Percentiles rank a stretch among this genome's conserved stretches.
Conservation (phyloP, 2,329 filamentous ascomycete species). For the Ceratocystis albifundus region DNA sequence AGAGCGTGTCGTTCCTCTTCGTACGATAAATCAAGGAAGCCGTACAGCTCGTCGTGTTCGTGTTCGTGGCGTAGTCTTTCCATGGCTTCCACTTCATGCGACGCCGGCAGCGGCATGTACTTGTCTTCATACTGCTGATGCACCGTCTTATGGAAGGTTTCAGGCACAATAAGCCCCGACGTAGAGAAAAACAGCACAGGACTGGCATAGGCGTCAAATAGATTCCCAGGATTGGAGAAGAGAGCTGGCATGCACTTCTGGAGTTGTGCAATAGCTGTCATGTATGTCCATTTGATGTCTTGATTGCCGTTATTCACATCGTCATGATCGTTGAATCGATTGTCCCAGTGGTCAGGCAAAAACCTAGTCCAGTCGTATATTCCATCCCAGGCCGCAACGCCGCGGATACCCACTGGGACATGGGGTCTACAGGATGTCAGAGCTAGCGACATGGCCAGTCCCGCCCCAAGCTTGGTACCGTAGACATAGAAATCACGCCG, state of each 20-base stretch:
- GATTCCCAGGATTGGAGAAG: slow-evolving; percentile 38
- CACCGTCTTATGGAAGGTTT: slow-evolving; percentile 32
- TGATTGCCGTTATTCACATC: not conserved
- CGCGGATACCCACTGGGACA: slow-evolving; percentile 38
- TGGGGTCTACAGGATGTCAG: slow-evolving; percentile 43
- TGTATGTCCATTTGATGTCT: not conserved
- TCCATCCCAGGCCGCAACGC: slow-evolving; percentile 46
- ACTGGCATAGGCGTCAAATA: slow-evolving; percentile 51
- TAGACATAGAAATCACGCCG: slow-evolving; percentile 30
- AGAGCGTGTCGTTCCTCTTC: slow-evolving; percentile 18
- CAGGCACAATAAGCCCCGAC: slow-evolving; percentile 37
- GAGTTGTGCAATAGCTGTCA: not conserved
- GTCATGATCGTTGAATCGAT: slow-evolving; percentile 25
- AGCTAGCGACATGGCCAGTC: slow-evolving; percentile 45
- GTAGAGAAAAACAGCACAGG: slow-evolving; percentile 48
- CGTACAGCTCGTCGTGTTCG: not conserved
- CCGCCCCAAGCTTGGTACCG: slow-evolving; percentile 41
- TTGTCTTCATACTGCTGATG: slow-evolving; percentile 15
- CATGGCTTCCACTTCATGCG: slow-evolving; percentile 7
- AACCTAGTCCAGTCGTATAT: slow-evolving; percentile 55
- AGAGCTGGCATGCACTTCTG: slow-evolving; percentile 31
- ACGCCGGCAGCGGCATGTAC: not conserved
- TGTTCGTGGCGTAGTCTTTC: slow-evolving; percentile 1
- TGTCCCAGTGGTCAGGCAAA: slow-evolving; percentile 41
- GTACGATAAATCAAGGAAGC: slow-evolving; percentile 21